These are phyloP conservation scores for Clarkia xantiana DNA, from an alignment of 345 rosid species.

Conservation along the genomic window DNA sequence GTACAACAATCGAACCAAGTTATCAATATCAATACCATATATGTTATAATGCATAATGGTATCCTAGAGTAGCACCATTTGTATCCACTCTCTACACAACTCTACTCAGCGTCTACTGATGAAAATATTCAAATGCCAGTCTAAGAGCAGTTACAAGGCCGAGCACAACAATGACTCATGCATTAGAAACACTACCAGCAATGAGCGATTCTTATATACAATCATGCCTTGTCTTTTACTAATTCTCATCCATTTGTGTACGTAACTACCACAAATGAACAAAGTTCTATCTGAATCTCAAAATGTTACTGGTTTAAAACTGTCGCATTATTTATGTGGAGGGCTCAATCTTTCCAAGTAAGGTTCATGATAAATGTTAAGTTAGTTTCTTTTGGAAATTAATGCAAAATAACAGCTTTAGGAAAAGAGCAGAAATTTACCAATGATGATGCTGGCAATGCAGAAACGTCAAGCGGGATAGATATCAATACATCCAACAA, in stretches of 20 bases:
- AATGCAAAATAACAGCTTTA: background rate
- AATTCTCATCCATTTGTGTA: no score
- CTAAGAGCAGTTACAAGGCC: conserved; percentile 84
- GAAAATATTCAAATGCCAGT: conserved; percentile 67
- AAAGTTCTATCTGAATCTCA: no score
- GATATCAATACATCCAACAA: conserved; percentile 81
- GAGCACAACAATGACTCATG: conserved; percentile 86
- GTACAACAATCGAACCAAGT: no score
- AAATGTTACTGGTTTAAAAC: no score
- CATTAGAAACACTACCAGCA: background rate
- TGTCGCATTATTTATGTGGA: no score
- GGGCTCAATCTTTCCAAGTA: no score
- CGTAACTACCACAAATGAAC: no score
- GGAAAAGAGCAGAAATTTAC: conserved; percentile 14
- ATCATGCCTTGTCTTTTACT: no score
- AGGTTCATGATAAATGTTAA: no score
- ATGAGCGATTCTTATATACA: no score
- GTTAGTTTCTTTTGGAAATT: no score
- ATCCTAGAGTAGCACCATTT: conserved; percentile 27
- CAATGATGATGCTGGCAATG: conserved; percentile 83
- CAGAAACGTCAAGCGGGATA: conserved; percentile 69
- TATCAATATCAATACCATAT: no score
- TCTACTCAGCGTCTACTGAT: conserved; percentile 71
- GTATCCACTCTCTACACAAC: conserved; percentile 54
- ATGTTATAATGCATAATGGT: conserved; percentile 34